A percentile compares a stretch with the other conserved stretches of the same genome.
Conservation (phyloP, 106 monocot species). For the Amphibolis antarctica region DNA sequence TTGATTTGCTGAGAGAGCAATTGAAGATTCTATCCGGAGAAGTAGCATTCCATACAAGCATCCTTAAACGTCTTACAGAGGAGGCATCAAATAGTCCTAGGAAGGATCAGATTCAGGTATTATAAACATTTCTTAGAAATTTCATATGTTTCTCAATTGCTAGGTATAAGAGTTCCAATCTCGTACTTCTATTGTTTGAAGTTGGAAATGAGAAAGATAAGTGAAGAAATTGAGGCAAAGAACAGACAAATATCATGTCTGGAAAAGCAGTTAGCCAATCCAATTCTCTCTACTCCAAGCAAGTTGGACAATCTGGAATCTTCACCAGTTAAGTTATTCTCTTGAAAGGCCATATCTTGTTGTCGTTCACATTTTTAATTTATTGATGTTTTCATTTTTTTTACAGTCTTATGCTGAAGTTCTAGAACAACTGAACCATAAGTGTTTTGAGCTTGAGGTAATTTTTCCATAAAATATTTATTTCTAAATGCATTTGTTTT, state of each 20-base stretch:
- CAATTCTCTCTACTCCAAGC: slow-evolving; percentile 29
- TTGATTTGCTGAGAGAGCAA: slow-evolving; percentile 74
- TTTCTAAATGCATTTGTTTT: too few species aligned
- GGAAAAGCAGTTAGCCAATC: slow-evolving; percentile 61
- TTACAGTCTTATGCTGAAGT: slow-evolving; percentile 63
- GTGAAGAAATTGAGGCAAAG: slow-evolving; percentile 63
- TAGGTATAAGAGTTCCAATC: background rate
- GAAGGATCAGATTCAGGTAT: slow-evolving; percentile 77
- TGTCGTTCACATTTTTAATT: slow-evolving; percentile 23
- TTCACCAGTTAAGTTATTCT: slow-evolving; percentile 32
- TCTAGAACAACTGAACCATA: slow-evolving; percentile 49
- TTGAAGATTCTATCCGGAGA: slow-evolving; percentile 86
- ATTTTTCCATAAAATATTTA: background rate
- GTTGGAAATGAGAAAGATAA: slow-evolving; percentile 71
- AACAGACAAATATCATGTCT: slow-evolving; percentile 50
- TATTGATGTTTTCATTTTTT: slow-evolving; percentile 4
- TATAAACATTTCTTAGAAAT: slow-evolving; percentile 11
- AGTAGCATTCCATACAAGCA: slow-evolving; percentile 69
- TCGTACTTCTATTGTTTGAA: slow-evolving; percentile 6
- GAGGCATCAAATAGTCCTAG: slow-evolving; percentile 55
- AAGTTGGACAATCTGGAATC: slow-evolving; percentile 29
- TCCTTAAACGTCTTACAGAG: slow-evolving; percentile 69
- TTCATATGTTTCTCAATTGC: background rate
- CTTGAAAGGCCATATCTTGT: background rate
- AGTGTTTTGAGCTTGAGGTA: slow-evolving; percentile 92